Evolutionary conservation across 495 filamentous ascomycete genomes (phyloP), one percentile per base, ranked within the genome.

Genomic region (Copromyces sp.): DNA sequence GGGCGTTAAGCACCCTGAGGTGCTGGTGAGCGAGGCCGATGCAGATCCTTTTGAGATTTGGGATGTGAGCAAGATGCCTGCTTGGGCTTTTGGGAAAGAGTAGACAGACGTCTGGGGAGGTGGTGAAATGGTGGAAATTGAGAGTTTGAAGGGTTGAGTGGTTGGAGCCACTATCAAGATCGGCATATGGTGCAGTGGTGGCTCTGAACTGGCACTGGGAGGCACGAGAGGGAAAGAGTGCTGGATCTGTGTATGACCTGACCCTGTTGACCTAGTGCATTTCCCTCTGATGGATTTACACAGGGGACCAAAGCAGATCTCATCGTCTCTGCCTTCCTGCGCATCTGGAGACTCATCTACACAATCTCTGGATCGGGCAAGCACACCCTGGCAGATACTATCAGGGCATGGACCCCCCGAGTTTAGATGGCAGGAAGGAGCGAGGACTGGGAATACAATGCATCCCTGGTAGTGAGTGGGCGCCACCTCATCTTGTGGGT

Each of bases 1-100:
- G n/a, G 81, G 79, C 24, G 77, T 78, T 1, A 78, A 73, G 32
- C 82, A 65, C 53, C 53, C 90, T 20, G 83, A 88, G 70, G 90
- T 98, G 45, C 77, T 89, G 74, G 89, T 95, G 68, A 97, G 93
- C 78, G 86, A 91, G 78, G 84, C 82, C 70, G 95, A 99, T 83
- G 85, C 87, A 41, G 95, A 99, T 77, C 86, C 86, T 4, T 88
- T 82, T 76, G 81, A 84, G 77, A 83, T 87, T 29, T 81, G 85
- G 74, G 80, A 81, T 69, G 80, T 82, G 35, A 71, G 73, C 9
- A 69, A 78, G 42, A 59, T 75, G 73, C 72, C 74, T 1, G n/a
- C 69, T 17, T 73, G 68, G 65, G 71, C 74, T 17, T 73, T 69
- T 73, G 72, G 53, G 29, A 65, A 65, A 24, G 29, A 35, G 53